Base-by-base conservation (phyloP, 1,139 yeast genomes). In the Nakaseomyces uthaithaninus region DNA sequence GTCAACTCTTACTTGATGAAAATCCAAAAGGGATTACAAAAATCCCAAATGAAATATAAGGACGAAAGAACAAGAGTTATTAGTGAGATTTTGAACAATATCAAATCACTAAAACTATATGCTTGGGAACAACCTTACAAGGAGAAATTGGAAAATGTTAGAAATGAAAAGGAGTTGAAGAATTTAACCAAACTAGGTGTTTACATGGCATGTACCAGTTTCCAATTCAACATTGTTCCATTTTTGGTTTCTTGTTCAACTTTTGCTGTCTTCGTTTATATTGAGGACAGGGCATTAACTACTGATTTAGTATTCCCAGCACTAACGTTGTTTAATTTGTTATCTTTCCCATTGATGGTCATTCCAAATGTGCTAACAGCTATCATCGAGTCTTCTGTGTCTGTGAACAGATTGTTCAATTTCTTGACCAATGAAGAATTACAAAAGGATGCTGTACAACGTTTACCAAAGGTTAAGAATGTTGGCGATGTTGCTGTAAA, bases 261-360 rank as follows among this genome's bases (percentile, higher is more conserved):
- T 1, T 91, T 93, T 69, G 95, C 86, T 2, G 71, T 82, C 12
- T 91, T 83, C 57, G 83, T 87, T 11, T 64, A 69, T 44, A 67
- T 77, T 34, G 77, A 79, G 50, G 73, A 75, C 43, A 69, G 62
- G 43, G 86, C 95, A 34, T 72, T 91, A 55, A 74, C 93, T 1
- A 86, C 96, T 10, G 97, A 91, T 53, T 72, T 89, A 52, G 96
- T 91, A 9, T 91, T 91, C 74, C 96, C 99, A 11, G 95, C 97
- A 1, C 71, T 91, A 49, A 74, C 96, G 1, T 70, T 91, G 49
- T 83, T 83, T 66, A 91, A 89, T 60, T 68, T 91, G 57, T 71
- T 91, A 46, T 73, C 82, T 2, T 91, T 93, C 75, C 98, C 99
- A 39, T 71, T 91, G 50, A 91, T 94, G n/a, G 83, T 86, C 31